phyloP scores from a whole-genome alignment of 2,329 filamentous ascomycete genomes.

The Cercospora beticola region DNA sequence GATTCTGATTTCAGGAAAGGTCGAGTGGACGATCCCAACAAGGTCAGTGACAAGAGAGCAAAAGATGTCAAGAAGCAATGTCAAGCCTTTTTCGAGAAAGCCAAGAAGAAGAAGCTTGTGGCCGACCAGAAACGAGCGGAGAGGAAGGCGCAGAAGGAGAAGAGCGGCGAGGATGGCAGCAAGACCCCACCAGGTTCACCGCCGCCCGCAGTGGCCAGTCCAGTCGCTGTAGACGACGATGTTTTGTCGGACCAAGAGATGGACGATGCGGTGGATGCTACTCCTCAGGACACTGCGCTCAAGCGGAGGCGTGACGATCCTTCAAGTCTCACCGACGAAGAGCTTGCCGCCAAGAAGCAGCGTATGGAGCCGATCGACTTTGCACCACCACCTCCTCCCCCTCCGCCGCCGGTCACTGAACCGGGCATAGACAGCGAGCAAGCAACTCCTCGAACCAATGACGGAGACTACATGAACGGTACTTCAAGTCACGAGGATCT shows the following conservation, averaged over 20 bases:
- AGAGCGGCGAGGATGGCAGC: constrained; percentile 23
- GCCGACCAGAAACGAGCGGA: constrained; percentile 65
- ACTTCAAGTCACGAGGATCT: constrained; percentile 23
- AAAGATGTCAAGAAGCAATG: constrained; percentile 82
- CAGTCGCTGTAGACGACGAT: constrained; percentile 29
- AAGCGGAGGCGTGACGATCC: constrained; percentile 34
- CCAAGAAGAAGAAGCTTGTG: constrained; percentile 70
- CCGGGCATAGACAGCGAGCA: constrained; percentile 17
- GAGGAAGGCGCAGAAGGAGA: constrained; percentile 40
- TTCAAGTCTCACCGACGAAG: constrained; percentile 39
- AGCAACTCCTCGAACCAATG: constrained; percentile 14
- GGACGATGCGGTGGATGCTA: constrained; percentile 27
- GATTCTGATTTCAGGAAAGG: constrained; percentile 87
- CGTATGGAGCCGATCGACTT: constrained; percentile 32
- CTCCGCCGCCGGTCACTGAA: constrained; percentile 40
- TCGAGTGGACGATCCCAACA: constrained; percentile 78
- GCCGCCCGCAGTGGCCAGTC: constrained; percentile 23
- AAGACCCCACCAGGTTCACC: constrained; percentile 35
- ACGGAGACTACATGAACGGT: constrained; percentile 17
- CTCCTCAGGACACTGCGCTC: constrained; percentile 26
- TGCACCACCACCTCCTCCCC: constrained; percentile 43
- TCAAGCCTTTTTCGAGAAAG: constrained; percentile 82
- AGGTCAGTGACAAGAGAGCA: constrained; percentile 73
- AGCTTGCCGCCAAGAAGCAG: constrained; percentile 33
- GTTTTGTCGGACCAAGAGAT: constrained; percentile 33